phyloP scores from a whole-genome alignment of 2,329 filamentous ascomycete species.

The Penicillium sp. region DNA sequence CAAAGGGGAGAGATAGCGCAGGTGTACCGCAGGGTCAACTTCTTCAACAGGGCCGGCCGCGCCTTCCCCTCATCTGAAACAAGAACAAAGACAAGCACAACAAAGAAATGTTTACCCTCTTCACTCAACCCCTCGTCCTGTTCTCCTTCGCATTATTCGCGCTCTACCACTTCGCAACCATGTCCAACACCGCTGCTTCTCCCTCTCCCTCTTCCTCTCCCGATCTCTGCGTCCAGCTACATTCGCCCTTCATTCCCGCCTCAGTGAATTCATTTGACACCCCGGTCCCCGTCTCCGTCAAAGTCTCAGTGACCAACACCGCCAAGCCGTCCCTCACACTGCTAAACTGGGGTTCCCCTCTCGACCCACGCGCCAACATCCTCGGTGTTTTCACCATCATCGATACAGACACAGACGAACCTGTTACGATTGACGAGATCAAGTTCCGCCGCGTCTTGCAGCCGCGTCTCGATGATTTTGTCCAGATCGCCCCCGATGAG shows the following conservation, averaged over 20 bases:
- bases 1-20: neutral
- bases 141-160: neutral
- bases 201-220: slow-evolving; percentile 20
- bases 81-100: neutral
- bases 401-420: slow-evolving; percentile 28
- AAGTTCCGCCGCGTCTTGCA: slow-evolving; percentile 41
- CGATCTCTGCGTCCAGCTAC: slow-evolving; percentile 27
- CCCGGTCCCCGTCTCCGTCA: slow-evolving; percentile 29
- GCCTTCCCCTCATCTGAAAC: neutral
- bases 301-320: slow-evolving; percentile 35
- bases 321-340: slow-evolving; percentile 36
- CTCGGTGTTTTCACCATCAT: slow-evolving; percentile 38
- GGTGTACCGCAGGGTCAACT: neutral
- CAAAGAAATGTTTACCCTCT: neutral
- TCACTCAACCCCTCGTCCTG: neutral
- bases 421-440: slow-evolving; percentile 35
- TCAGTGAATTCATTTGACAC: slow-evolving; percentile 11
- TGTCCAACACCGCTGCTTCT: neutral
- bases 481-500: slow-evolving; percentile 35
- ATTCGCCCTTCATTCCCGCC: slow-evolving; percentile 21
- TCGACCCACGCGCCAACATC: slow-evolving; percentile 38
- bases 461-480: slow-evolving; percentile 33
- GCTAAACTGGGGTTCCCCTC: slow-evolving; percentile 43
- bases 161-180: slow-evolving; percentile 10
- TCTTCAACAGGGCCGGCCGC: neutral